Evolutionary conservation across 495 filamentous ascomycete genomes (phyloP), one percentile per base, ranked within the genome.

Genomic region (Wilcoxina mikolae): DNA sequence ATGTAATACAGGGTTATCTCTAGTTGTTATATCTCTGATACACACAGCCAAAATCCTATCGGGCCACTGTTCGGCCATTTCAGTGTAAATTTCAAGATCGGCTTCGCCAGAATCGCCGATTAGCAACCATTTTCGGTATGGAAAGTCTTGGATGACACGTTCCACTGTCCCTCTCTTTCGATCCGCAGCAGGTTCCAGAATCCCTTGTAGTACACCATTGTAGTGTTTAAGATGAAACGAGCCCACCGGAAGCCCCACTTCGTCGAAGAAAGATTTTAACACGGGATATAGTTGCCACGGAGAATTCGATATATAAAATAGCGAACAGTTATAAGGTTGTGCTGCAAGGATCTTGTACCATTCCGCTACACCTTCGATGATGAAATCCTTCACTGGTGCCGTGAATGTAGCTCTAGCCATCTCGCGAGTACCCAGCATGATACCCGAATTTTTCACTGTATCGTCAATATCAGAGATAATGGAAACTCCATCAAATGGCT

Each of bases 381-480:
- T 86, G 33, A 95, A 68, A 60, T 93, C 86, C 0, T 65, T 72
- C 7, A 96, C 69, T 15, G 95, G 88, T 12, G 88, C 82, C 44
- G 93, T 81, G 61, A 99, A 96, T 0, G 87, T 86, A 66, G 96
- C 96, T 22, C 89, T 78, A 64, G 95, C 96, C 47, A 95, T 94
- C 67, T 99, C 91, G 38, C 85, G 82, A 0, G 90, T 81, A 0
- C 93, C 91, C 56, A 77, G 76, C 4, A 76, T 73, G 58, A 99
- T 91, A 12, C 85, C 91, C 1, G 93, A 95, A 60, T 87, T 86
- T 65, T 99, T 99, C 56, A 99, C 83, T 0, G 91, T 99, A 68
- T 99, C 91, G 64, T 99, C 91, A 55, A 99, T 89, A 61, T 99
- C 91, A 64, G 87, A 95, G 62, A 99, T 95, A 51, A 99, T 53